Conservation (phyloP, 768 basidiomycete genomes). For the Hygrocybe coccinea region DNA sequence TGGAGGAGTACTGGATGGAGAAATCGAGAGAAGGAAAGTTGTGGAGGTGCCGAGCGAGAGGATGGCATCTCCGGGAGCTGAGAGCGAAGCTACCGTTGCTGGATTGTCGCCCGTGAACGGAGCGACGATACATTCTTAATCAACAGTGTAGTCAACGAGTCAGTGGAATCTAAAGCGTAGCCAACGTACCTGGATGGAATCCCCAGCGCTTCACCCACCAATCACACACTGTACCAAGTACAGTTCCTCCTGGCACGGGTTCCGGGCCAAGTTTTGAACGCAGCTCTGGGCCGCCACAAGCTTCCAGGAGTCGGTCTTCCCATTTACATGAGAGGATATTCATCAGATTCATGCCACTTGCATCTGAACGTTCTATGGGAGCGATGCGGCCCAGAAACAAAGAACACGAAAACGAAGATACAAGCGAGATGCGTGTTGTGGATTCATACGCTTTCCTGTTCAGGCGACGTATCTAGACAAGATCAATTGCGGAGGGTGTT, state of each 20-base stretch:
- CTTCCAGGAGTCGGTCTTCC: conserved; percentile 60
- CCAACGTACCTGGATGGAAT: conserved; percentile 52
- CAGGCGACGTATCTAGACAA: conserved; percentile 49
- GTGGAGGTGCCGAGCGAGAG: conserved; percentile 87
- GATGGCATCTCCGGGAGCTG: conserved; percentile 74
- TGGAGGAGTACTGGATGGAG: conserved; percentile 58
- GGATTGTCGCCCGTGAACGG: conserved; percentile 92
- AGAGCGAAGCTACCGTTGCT: conserved; percentile 70
- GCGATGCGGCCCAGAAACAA: conserved; percentile 74
- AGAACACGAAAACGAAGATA: conserved; percentile 79
- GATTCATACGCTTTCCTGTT: conserved; percentile 50
- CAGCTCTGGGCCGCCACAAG: conserved; percentile 64
- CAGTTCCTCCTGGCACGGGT: conserved; percentile 65
- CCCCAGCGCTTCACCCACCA: conserved; percentile 80
- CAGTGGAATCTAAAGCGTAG: neutral
- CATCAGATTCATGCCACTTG: conserved; percentile 90
- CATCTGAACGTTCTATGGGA: conserved; percentile 82
- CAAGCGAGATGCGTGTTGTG: conserved; percentile 68
- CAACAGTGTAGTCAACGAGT: neutral
- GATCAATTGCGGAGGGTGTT: neutral
- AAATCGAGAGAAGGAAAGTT: conserved; percentile 75
- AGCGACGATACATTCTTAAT: conserved; percentile 66
- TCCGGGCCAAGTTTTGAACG: conserved; percentile 69
- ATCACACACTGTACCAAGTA: conserved; percentile 56
- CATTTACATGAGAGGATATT: conserved; percentile 68